phyloP scores from a whole-genome alignment of 2,329 filamentous ascomycete species.

The Aplosporella prunicola region DNA sequence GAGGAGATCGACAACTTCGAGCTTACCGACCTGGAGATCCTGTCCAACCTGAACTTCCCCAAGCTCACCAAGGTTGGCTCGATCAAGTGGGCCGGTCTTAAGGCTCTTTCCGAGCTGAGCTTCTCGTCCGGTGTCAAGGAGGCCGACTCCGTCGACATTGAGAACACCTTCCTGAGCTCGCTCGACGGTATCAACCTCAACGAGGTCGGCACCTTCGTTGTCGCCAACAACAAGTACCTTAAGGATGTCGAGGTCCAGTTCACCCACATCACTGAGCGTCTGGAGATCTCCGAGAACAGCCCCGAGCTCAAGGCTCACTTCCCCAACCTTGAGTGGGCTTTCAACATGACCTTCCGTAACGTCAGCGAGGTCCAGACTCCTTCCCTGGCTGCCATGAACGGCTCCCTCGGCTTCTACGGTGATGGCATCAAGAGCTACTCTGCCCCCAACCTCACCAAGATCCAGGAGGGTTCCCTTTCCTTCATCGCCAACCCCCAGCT shows the following conservation, averaged over 20 bases:
- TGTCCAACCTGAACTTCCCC: conserved; percentile 59
- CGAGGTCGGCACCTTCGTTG: conserved; percentile 61
- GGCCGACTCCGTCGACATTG: conserved; percentile 61
- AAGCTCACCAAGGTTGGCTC: conserved; percentile 54
- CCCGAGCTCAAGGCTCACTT: conserved; percentile 61
- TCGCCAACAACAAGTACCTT: conserved; percentile 86
- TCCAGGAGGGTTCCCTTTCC: conserved; percentile 49
- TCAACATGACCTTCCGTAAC: conserved; percentile 76
- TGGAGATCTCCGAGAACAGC: conserved; percentile 76
- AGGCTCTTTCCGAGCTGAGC: conserved; percentile 48
- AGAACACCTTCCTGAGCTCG: conserved; percentile 73
- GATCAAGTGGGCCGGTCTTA: conserved; percentile 66
- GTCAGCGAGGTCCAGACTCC: conserved; percentile 65
- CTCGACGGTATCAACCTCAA: conserved; percentile 74
- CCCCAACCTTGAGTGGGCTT: conserved; percentile 67
- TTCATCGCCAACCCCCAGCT: conserved; percentile 49
- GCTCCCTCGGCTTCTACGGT: conserved; percentile 74
- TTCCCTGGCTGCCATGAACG: conserved; percentile 61
- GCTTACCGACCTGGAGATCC: conserved; percentile 57
- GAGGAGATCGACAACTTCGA: conserved; percentile 60
- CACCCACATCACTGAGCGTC: conserved; percentile 58
- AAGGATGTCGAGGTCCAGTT: conserved; percentile 67
- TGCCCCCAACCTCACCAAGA: conserved; percentile 61
- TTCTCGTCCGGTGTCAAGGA: conserved; percentile 58
- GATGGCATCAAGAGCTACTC: conserved; percentile 57